Conservation (phyloP, 495 filamentous ascomycete genomes). For the Hyphodiscus hymeniophilus region DNA sequence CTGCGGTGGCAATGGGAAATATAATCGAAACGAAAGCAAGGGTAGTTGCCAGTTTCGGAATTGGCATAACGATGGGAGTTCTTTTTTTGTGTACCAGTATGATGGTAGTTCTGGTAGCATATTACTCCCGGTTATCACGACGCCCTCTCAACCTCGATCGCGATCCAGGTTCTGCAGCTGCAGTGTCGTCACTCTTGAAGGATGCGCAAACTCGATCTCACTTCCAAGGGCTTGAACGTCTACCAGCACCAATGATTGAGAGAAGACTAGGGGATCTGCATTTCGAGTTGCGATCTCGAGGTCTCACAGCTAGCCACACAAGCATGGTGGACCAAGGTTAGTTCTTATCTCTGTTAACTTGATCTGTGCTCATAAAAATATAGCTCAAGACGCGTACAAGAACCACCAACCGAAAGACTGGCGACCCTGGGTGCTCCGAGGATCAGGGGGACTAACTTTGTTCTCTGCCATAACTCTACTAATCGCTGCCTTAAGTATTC, state of each 20-base stretch:
- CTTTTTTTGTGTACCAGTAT: conserved; percentile 6
- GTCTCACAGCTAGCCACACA: too few relatives aligned
- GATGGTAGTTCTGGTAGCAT: conserved; percentile 9
- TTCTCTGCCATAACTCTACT: conserved; percentile 12
- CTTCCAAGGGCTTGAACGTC: conserved; percentile 5
- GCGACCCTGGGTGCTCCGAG: conserved; percentile 16
- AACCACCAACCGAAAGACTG: conserved; percentile 5
- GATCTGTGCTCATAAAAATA: too few relatives aligned
- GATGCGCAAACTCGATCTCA: conserved; percentile 9
- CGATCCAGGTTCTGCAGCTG: conserved; percentile 17
- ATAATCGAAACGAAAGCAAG: conserved; percentile 4
- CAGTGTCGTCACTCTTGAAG: conserved; percentile 14
- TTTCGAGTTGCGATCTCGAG: too few relatives aligned
- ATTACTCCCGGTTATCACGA: conserved; percentile 10
- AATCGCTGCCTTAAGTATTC: conserved; percentile 21
- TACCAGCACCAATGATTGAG: background rate
- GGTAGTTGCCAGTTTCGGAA: conserved; percentile 17
- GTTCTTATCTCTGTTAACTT: too few relatives aligned
- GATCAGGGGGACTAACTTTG: conserved; percentile 15
- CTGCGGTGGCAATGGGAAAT: background rate
- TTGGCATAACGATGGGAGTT: conserved; percentile 17
- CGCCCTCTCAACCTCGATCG: conserved; percentile 19
- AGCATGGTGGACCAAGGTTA: too few relatives aligned
- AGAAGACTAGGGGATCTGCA: too few relatives aligned
- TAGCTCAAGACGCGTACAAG: too few relatives aligned